Percentiles rank a stretch among this genome's conserved stretches.
phyloP scores from a whole-genome alignment of 192 early-diverging fungal species.

The Mortierella claussenii region DNA sequence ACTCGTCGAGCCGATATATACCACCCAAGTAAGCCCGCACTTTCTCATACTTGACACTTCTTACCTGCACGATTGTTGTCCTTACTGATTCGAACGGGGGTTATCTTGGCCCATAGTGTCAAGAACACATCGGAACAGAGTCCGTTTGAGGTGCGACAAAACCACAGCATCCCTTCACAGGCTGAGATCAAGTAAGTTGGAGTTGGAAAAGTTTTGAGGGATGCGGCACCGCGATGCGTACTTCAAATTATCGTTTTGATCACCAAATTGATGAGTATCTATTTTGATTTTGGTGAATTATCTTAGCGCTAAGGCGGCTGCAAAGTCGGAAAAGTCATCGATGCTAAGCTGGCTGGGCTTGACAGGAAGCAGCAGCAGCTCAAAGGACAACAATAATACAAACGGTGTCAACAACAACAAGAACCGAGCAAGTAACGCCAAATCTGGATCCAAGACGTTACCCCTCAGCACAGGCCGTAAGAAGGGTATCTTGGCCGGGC shows the following conservation, averaged over 20 bases:
- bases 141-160: constrained; percentile 47
- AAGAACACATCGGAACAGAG: constrained; percentile 42
- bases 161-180: constrained; percentile 28
- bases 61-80: too few relatives aligned
- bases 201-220: background rate
- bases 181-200: constrained; percentile 39
- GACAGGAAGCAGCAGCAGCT: constrained; percentile 8
- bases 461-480: constrained; percentile 38
- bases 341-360: constrained; percentile 48
- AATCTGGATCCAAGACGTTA: constrained; percentile 33
- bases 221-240: too few relatives aligned
- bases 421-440: too few relatives aligned
- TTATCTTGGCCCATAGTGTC: too few relatives aligned
- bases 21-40: constrained; percentile 48
- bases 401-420: background rate
- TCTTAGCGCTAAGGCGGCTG: constrained; percentile 21
- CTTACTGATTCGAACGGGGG: too few relatives aligned
- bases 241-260: too few relatives aligned
- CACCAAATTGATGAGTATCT: too few relatives aligned
- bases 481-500: constrained; percentile 25
- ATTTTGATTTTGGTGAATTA: too few relatives aligned
- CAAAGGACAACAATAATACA: background rate
- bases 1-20: constrained; percentile 75
- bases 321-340: constrained; percentile 36
- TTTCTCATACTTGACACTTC: too few relatives aligned